Evolutionary conservation across 176 grass and related monocot genomes (phyloP).

Genomic region (Triticum turgidum): DNA sequence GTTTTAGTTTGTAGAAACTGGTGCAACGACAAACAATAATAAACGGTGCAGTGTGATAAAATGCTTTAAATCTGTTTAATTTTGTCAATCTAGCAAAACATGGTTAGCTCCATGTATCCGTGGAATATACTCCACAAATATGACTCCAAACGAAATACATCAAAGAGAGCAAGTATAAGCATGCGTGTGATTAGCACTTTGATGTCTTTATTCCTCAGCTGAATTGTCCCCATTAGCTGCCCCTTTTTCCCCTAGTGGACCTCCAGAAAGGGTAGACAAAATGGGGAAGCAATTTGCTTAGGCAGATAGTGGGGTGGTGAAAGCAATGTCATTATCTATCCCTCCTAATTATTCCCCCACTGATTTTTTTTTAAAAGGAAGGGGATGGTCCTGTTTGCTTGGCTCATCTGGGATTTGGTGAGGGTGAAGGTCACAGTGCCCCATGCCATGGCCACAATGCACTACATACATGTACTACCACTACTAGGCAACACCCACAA

Average conservation of each 20-base stretch:
- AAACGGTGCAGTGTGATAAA: too few species aligned
- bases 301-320: conserved; percentile 37
- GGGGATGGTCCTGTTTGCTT: conserved; percentile 40
- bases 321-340: conserved; percentile 32
- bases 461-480: background rate
- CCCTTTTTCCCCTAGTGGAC: conserved; percentile 21
- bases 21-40: too few species aligned
- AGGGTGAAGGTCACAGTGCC: conserved; percentile 39
- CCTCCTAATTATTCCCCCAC: conserved; percentile 12
- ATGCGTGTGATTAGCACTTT: conserved; percentile 12
- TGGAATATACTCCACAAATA: background rate
- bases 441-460: conserved; percentile 27
- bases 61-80: background rate
- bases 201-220: conserved; percentile 45
- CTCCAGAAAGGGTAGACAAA: conserved; percentile 25
- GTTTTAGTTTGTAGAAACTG: background rate
- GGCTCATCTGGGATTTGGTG: conserved; percentile 45
- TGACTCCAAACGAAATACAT: background rate
- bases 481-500: conserved; percentile 46
- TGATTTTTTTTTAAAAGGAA: conserved; percentile 41
- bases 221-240: conserved; percentile 36
- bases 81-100: background rate
- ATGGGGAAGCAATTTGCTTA: conserved; percentile 15
- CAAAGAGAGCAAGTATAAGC: background rate
- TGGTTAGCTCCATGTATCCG: background rate